These are phyloP conservation scores for Cercospora zeae-maydis DNA, from an alignment of 2,329 filamentous ascomycete species.

Conservation along the genomic window DNA sequence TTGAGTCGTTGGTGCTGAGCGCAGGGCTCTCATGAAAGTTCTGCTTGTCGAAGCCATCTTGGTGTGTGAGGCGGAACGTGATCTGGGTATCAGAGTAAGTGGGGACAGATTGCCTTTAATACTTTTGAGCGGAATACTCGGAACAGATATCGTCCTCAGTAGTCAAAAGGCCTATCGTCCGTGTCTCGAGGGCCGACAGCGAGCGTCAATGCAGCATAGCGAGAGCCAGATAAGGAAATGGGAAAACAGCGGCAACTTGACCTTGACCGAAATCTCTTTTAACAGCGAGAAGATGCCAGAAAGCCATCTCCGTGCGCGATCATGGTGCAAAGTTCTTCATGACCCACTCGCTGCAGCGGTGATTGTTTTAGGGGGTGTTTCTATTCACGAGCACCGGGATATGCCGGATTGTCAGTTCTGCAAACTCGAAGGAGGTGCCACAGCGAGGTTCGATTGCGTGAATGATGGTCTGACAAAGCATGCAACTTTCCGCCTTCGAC, in stretches of 20 bases:
- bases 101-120: not conserved
- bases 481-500: not conserved
- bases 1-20: conserved; percentile 43
- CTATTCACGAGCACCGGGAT: not conserved
- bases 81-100: not conserved
- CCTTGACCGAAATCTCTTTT: not conserved
- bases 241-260: not conserved
- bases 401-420: not conserved
- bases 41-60: conserved; percentile 40
- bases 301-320: not conserved
- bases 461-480: not conserved
- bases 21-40: conserved; percentile 40
- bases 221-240: not conserved
- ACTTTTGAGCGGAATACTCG: not conserved
- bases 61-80: not conserved
- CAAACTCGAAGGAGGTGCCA: not conserved
- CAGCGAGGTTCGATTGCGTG: not conserved
- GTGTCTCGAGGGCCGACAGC: not conserved
- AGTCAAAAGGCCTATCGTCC: not conserved
- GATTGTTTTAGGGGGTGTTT: not conserved
- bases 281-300: not conserved
- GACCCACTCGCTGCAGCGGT: not conserved
- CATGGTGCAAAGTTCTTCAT: not conserved
- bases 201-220: not conserved
- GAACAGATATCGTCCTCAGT: not conserved